Evolutionary conservation across 2,329 filamentous ascomycete species (phyloP).

Genomic region (Didymella pomorum): DNA sequence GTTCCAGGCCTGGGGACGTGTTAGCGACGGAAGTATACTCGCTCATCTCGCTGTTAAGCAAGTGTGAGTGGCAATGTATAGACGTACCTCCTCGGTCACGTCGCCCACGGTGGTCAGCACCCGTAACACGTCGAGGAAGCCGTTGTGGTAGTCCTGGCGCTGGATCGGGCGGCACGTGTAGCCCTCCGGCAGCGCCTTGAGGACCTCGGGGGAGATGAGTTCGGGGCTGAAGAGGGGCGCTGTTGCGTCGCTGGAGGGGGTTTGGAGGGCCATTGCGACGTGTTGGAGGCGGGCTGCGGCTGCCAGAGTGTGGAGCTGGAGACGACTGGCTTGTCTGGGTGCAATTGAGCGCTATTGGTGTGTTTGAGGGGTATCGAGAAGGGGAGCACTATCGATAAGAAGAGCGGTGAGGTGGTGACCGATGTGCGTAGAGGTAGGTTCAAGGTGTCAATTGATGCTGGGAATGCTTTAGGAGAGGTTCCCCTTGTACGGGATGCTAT

Average conservation of each 20-base stretch:
- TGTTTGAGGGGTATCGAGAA: conserved; percentile 6
- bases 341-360: conserved; percentile 9
- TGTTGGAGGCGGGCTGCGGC: conserved; percentile 10
- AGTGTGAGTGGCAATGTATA: too few relatives aligned
- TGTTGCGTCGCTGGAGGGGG: conserved; percentile 37
- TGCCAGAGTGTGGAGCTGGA: conserved; percentile 3
- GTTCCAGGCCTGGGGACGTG: conserved; percentile 62
- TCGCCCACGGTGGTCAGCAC: conserved; percentile 95
- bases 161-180: conserved; percentile 85
- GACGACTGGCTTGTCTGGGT: background rate
- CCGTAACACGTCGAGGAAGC: conserved; percentile 89
- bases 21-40: conserved; percentile 1
- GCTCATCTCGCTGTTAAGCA: background rate
- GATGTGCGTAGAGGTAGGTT: background rate
- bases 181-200: conserved; percentile 75
- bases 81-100: conserved; percentile 68
- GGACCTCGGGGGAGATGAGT: conserved; percentile 80
- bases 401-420: conserved; percentile 28
- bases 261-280: conserved; percentile 15
- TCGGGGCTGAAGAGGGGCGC: conserved; percentile 75
- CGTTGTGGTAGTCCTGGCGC: conserved; percentile 77
- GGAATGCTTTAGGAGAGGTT: background rate
- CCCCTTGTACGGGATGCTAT: background rate
- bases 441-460: background rate
- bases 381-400: conserved; percentile 36